phyloP scores from a whole-genome alignment of 192 early-diverging fungal genomes.

The Coemansia sp. region DNA sequence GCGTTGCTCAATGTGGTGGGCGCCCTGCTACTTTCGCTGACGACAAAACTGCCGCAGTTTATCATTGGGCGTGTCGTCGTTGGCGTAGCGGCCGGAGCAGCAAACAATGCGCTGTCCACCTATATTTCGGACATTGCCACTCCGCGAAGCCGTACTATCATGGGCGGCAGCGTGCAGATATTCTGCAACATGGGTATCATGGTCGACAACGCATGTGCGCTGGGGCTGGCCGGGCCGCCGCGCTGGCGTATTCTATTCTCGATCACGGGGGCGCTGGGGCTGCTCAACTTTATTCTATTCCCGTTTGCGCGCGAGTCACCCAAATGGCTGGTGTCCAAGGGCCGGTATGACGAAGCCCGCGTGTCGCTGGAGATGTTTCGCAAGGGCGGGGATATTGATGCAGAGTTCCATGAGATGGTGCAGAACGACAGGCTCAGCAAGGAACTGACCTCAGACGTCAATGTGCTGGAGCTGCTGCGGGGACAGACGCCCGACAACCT shows the following conservation, averaged over 20 bases:
- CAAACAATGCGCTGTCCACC: conserved; percentile 54
- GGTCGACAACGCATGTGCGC: conserved; percentile 57
- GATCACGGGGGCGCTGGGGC: conserved; percentile 54
- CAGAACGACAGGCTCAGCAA: conserved; percentile 38
- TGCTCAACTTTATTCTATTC: conserved; percentile 54
- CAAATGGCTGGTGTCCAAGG: conserved; percentile 60
- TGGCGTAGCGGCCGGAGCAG: conserved; percentile 67
- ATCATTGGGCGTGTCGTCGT: conserved; percentile 65
- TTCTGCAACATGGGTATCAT: conserved; percentile 75
- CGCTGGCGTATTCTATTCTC: conserved; percentile 70
- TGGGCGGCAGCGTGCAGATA: conserved; percentile 71
- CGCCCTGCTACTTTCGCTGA: conserved; percentile 55
- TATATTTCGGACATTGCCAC: conserved; percentile 79
- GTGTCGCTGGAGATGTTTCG: conserved; percentile 51
- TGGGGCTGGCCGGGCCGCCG: conserved; percentile 53
- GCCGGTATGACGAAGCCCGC: conserved; percentile 55
- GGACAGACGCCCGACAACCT: conserved; percentile 52
- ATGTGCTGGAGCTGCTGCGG: conserved; percentile 50
- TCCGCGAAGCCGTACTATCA: conserved; percentile 55
- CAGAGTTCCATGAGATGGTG: conserved; percentile 62
- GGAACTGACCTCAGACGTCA: conserved; percentile 28
- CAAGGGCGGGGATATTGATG: conserved; percentile 49
- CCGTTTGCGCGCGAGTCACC: conserved; percentile 73
- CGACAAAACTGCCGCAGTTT: conserved; percentile 59
- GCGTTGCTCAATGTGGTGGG: conserved; percentile 65